Conservation (phyloP, 805 yeast genomes). For the Saccharomycopsis sp. region DNA sequence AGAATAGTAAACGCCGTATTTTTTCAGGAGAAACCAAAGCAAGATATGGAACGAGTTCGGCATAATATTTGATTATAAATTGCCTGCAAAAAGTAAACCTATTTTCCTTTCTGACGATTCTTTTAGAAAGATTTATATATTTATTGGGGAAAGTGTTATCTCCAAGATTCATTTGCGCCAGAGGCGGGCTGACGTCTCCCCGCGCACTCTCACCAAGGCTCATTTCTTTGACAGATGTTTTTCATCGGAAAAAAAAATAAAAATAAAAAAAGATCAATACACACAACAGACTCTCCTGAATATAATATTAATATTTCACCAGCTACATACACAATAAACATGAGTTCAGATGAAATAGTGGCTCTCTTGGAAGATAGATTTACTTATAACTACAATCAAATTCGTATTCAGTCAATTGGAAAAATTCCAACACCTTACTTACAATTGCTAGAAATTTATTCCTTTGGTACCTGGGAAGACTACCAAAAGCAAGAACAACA, state of each 20-base stretch:
- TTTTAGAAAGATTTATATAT: too few species aligned
- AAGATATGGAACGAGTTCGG: slow-evolving; percentile 71
- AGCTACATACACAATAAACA: too few species aligned
- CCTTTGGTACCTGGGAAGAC: slow-evolving; percentile 1
- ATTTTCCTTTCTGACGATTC: background rate
- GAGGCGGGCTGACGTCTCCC: too few species aligned
- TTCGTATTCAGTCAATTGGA: slow-evolving; percentile 1
- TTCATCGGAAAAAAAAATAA: too few species aligned
- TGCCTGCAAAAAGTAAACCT: too few species aligned
- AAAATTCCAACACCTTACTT: background rate
- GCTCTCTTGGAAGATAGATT: background rate
- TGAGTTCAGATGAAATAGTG: background rate
- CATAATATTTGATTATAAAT: slow-evolving; percentile 35
- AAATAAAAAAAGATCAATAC: too few species aligned
- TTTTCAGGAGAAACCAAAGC: slow-evolving; percentile 66
- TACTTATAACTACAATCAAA: slow-evolving; percentile 2
- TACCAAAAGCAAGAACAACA: background rate
- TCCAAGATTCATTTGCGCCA: too few species aligned
- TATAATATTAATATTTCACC: too few species aligned
- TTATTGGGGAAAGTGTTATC: too few species aligned
- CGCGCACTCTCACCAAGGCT: too few species aligned
- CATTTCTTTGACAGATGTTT: too few species aligned
- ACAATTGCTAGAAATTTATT: slow-evolving; percentile 2
- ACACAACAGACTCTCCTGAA: too few species aligned
- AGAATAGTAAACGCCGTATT: slow-evolving; percentile 77